Evolutionary conservation across 2,329 filamentous ascomycete genomes (phyloP), one percentile per base, ranked within the genome.

Genomic region (Fusarium pseudograminearum): DNA sequence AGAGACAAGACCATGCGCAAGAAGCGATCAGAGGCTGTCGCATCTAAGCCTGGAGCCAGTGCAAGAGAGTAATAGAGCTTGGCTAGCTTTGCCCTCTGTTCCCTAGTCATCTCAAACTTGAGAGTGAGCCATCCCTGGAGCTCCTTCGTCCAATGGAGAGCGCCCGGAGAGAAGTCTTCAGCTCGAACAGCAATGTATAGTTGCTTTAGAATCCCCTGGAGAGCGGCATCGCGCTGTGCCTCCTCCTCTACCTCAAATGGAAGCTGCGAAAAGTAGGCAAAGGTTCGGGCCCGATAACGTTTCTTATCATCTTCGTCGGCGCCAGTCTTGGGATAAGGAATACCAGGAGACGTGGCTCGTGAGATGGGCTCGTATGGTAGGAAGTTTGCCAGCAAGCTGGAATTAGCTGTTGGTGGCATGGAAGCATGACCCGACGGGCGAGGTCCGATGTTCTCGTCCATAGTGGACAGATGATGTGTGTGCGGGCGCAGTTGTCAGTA

Each of bases 61-160:
- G 93, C 87, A 62, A 99, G 90, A 81, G 97, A 94, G 81, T 97
- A 99, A 82, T 98, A 99, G 38, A 99, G 86, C 81, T 91, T 92
- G 31, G 96, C 92, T 31, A 99, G 87, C 79, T 89, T 93, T 50
- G 94, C 90, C 61, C 97, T 88, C 72, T 94, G 90, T 77, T 91
- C 90, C 74, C 93, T 89, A 48, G 93, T 93, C 78, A 97, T 93
- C 82, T 99, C 95, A 78, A 99, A 99, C 85, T 99, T 99, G 80
- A 99, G 89, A 56, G 91, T 92, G 71, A 99, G 86, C 96, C 97
- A 99, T 80, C 92, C 93, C 77, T 94, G 90, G 48, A 99, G 90
- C 86, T 99, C 96, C 72, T 95, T 90, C 18, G 96, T 98, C 96
- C 96, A 99, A 81, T 99, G 95, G 65, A 97, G 86, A 30, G 95